Percentiles rank a stretch among this genome's conserved stretches.
Evolutionary conservation across 2,329 filamentous ascomycete genomes (phyloP).

Genomic region (Hypoxylon sp.): DNA sequence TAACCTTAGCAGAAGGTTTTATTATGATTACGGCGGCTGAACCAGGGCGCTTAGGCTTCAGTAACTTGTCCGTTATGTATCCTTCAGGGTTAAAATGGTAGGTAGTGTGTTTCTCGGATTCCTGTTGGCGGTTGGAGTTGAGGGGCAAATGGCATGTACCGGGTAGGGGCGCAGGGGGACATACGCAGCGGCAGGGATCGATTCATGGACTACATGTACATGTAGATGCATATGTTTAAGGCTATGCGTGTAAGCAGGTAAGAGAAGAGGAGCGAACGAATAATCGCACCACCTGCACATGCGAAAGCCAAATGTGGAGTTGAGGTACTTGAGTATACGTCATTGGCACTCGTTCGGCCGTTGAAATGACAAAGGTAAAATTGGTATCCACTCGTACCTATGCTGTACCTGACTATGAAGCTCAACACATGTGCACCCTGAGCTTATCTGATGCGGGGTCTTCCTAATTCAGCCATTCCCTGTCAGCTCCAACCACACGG

Average conservation of each 20-base stretch:
- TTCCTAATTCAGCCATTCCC: slow-evolving; percentile 35
- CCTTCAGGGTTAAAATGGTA: slow-evolving; percentile 33
- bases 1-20: slow-evolving; percentile 24
- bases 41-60: slow-evolving; percentile 35
- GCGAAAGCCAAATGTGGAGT: slow-evolving; percentile 29
- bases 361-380: slow-evolving; percentile 4
- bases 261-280: slow-evolving; percentile 4
- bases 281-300: slow-evolving; percentile 26
- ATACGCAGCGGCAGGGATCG: slow-evolving; percentile 6
- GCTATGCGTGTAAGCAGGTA: slow-evolving; percentile 25
- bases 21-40: slow-evolving; percentile 28
- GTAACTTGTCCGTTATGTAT: slow-evolving; percentile 32
- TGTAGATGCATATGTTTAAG: not conserved
- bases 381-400: slow-evolving; percentile 20
- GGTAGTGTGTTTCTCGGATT: slow-evolving; percentile 25
- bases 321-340: slow-evolving; percentile 23
- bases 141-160: slow-evolving; percentile 22
- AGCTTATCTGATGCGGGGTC: slow-evolving; percentile 45
- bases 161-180: not conserved
- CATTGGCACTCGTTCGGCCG: not conserved
- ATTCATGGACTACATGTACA: not conserved
- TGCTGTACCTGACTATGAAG: slow-evolving; percentile 19
- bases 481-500: slow-evolving; percentile 28
- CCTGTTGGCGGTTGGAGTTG: slow-evolving; percentile 31
- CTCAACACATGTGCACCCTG: slow-evolving; percentile 30